Base-by-base conservation (phyloP, 1,284 basidiomycete genomes). In the Microbotryum saponariae region DNA sequence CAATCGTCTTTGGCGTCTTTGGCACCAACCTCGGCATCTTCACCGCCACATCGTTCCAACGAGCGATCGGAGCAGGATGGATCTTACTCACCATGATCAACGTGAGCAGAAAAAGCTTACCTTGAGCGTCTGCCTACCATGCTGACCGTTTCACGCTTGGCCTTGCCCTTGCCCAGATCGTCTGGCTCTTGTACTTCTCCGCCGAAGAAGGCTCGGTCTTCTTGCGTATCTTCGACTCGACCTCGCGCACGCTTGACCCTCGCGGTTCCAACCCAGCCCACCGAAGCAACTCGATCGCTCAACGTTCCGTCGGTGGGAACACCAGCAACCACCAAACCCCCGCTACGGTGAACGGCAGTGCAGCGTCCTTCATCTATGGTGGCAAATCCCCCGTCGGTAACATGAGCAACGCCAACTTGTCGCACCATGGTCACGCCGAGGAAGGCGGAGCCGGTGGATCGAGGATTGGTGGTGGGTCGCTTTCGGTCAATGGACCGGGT, bases 141-240 rank as follows among this genome's bases (percentile, higher is more conserved):
- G 31, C 44, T 61, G 46, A 50, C 27, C 37, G 25, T 16, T 12
- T 31, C 20, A 29, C 21, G 49, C 27, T 42, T 23, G 29, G 37
- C 44, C 33, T 60, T 51, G 46, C 23, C 27, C 5, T 65, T 42
- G n/a, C 27, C 20, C 62, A 96, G 80, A 88, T 97, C 73, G 77
- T 97, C 65, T 97, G 93, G 93, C 83, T 96, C 23, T 82, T 97
- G 65, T 97, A 90, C 80, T 91, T 98, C 75, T 94, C 93, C 6
- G 88, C 91, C 1, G 93, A 97, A 74, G 92, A 97, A 71, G 91
- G 92, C 73, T 89, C 91, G 2, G 83, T 89, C 68, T 77, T 84
- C 54, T 82, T 90, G 59, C 81, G 89, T 74, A 71, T 94, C 63
- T 88, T 97, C 82, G 91, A 91, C 76, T 82, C 84, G 69, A 90